Base-by-base conservation (phyloP, 768 basidiomycete genomes). In the Trametes maxima region DNA sequence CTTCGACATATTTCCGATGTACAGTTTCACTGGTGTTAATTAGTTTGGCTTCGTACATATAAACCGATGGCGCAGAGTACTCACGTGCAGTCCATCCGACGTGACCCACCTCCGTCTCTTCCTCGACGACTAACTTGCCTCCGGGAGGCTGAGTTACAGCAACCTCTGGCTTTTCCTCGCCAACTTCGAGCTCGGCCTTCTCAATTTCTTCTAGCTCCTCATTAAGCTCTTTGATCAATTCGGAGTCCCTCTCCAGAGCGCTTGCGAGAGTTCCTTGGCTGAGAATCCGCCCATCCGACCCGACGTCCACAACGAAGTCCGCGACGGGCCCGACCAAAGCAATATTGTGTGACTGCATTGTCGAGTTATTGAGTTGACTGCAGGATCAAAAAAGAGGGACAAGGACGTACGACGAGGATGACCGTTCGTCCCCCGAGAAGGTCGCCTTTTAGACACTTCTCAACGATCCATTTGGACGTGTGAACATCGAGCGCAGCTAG, bases 21-120 rank as follows among this genome's bases (percentile, higher is more conserved):
- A 52, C 19, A 62, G 35, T 14, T 51, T 56, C 40, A 57, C 60
- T 62, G n/a, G 3, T 17, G 12, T 1, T 3, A 1, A 36, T 40
- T 0, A 54, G 35, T 14, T 72, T 16, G 70, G 16, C 6, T 14
- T 4, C 2, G 0, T 12, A 1, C 8, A 14, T 11, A 13, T 21
- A 13, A 39, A 28, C 13, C 14, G 1, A 44, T n/a, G 3, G 21
- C 24, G 25, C 24, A 28, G 21, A 50, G 22, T n/a, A 51, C 57
- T 22, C 59, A 78, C 79, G 57, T 33, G 79, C 74, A 7, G 65
- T 64, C 75, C 80, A 83, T 53, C 81, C 80, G 25, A 89, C 79
- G 62, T 83, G 85, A 0, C 88, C 87, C 37, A 79, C 75, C 12
- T 77, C 82, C 37, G 86, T 78, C 67, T 90, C 88, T 67, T 90